Base-by-base conservation (phyloP, 176 grass and related monocot genomes). In the bread wheat (Triticum aestivum) region DNA sequence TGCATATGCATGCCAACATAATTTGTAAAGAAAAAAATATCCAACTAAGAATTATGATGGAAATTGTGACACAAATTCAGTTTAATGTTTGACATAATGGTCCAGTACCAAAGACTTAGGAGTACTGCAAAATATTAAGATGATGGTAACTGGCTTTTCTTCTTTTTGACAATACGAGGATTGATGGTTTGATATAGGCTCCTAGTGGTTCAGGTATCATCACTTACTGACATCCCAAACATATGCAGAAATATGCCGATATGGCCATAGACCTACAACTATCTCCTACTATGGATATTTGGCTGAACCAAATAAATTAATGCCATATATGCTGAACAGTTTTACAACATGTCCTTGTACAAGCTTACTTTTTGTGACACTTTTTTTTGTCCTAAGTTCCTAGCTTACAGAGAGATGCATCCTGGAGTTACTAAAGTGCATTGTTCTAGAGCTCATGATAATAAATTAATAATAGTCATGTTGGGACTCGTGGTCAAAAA, bases 361-460 rank as follows among this genome's bases (percentile, higher is more conserved):
- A 8, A 84, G 21, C 59, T 18, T 75, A 63, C 35, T 47, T 65
- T 34, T 11, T 64, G 13, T 69, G 49, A 61, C 35, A 35, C 29
- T 34, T 34, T n/a, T 39, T 49, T n/a, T 5, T 23, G 30, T 15
- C 20, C 17, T 59, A 59, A 59, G 56, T 21, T 59, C 18, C 56
- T 34, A 56, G 20, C 44, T 54, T 69, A 37, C 80, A 37, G 52
- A 17, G 65, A 54, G 44, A 82, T 69, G 15, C 11, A 44, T 56
- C 7, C 44, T 54, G 32, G 47, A 77, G 47, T 77, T 33, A 34
- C 74, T 34, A 77, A 77, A 77, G 15, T 30, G 13, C 73, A 49
- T 77, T 63, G n/a, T 63, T 65, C 45, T 30, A 39, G n/a, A 78
- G 62, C 15, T 79, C 21, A 66, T 85, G 61, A 65, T 65, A 24